phyloP scores from a whole-genome alignment of 2,329 filamentous ascomycete species.

The Mariannaea sp. region DNA sequence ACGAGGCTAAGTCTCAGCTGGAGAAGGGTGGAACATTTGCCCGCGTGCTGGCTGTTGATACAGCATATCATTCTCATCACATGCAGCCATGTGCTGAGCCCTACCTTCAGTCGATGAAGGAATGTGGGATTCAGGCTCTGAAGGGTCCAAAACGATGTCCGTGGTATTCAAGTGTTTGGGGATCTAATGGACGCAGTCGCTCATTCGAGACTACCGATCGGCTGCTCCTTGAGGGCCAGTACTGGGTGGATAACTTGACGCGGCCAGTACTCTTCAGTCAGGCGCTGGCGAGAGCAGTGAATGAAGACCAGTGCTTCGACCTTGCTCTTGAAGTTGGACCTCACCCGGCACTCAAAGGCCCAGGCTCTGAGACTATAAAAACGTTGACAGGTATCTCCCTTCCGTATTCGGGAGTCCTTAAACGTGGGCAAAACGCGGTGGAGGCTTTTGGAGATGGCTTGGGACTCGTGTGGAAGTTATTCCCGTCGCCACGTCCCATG shows the following conservation, averaged over 20 bases:
- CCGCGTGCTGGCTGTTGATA: conserved; percentile 47
- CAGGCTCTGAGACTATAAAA: not conserved
- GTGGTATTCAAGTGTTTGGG: not conserved
- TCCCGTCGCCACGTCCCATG: too few relatives aligned
- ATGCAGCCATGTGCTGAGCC: conserved; percentile 42
- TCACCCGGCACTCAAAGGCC: not conserved
- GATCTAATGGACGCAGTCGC: too few relatives aligned
- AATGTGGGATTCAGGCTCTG: not conserved
- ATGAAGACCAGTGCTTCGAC: not conserved
- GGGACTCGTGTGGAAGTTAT: conserved; percentile 1
- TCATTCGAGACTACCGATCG: not conserved
- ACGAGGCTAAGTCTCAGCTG: conserved; percentile 26
- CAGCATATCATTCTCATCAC: conserved; percentile 55
- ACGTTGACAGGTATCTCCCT: not conserved
- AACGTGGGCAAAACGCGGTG: not conserved
- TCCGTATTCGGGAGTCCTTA: not conserved
- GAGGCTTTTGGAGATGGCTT: not conserved
- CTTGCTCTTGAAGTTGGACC: not conserved
- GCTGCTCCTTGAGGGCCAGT: not conserved
- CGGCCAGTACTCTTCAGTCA: not conserved
- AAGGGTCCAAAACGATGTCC: too few relatives aligned
- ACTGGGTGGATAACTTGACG: not conserved
- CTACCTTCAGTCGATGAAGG: conserved; percentile 11
- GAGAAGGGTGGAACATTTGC: conserved; percentile 23
- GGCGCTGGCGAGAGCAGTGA: not conserved